Base-by-base conservation (phyloP, 2,329 filamentous ascomycete genomes). In the Sclerotinia borealis region DNA sequence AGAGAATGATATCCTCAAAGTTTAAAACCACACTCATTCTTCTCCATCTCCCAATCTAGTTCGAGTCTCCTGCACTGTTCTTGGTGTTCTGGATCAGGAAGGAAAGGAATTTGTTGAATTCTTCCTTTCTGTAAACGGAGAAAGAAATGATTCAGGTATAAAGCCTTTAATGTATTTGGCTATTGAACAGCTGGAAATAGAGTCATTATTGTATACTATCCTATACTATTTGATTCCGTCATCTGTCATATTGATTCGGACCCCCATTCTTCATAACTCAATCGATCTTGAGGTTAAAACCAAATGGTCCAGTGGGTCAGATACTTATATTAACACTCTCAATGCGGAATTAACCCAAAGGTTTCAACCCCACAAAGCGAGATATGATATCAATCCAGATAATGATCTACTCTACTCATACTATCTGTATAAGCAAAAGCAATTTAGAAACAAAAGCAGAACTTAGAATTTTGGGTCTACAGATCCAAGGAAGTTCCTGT, bases 231-330 rank as follows among this genome's bases (percentile, higher is more conserved):
- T 45, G 27, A 25, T 25, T 56, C 39, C 34, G 39, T 29, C 36
- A 41, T 41, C 51, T 55, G 27, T 56, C 39, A 56, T 45, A 27
- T 45, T 58, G 39, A 58, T 45, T 31, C 39, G 22, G 54, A 45
- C 39, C 54, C 54, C 19, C 54, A 56, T 45, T 56, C 39, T 56
- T 34, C 41, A 45, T n/a, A 58, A 17, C 22, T 22, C 48, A 43
- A 22, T 31, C 19, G 19, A 55, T 17, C 10, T 19, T 55, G 52
- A 55, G 39, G 39, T 47, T 34, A 45, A n/a, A 58, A 45, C 54
- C 51, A 36, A 36, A 36, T 54, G 51, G 34, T 54, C 51, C 39
- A n/a, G 39, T 58, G 54, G 50, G 37, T 47, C 34, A 58, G 39
- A 36, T 34, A 45, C 39, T 45, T 34, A 58, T 34, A 58, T 34